Base-by-base conservation (phyloP, 176 grass and related monocot species). In the Avena sativa region DNA sequence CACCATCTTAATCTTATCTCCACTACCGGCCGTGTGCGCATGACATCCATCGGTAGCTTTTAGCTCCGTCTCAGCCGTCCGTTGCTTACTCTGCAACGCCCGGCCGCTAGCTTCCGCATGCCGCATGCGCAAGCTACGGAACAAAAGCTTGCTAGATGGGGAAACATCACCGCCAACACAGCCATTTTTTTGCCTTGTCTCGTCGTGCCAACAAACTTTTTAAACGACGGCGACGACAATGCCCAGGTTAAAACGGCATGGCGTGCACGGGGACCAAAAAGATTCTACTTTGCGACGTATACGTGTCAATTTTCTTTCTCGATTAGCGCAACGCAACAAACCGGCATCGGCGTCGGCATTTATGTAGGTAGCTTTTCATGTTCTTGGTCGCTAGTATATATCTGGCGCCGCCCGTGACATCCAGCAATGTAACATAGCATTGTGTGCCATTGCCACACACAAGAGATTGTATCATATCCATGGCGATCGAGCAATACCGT, bases 141-240 rank as follows among this genome's bases (percentile, higher is more conserved):
- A 49, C 71, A 16, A 5, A 4, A 67, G 13, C 12, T 72, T 13
- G 69, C 71, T 77, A 56, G 50, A 77, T 77, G 50, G 74, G 74
- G 49, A 51, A 34, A 55, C 9, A 26, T 76, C 34, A 76, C 74
- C 8, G 49, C 74, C 74, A 76, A 3, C 74, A 34, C 9, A 4
- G 0, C 74, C 73, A 76, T 76, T 30, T 76, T 76, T 76, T 76
- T 2, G 71, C 71, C 46, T 74, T 74, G 46, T 47, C 46, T 55
- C 52, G 74, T 76, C 74, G 10, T 26, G 12, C 4, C 64, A 68
- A 5, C 66, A 16, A 53, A 26, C 4, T 53, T 76, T 51, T 28
- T 17, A 13, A 25, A 75, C 21, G 72, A 75, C 46, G 46, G 46
- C 71, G 47, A 3, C 43, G 70, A 74, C 16, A 11, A 3, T 0